Evolutionary conservation across 225 moss, liverwort and hornwort species (phyloP).

Genomic region (Polytrichum commune): DNA sequence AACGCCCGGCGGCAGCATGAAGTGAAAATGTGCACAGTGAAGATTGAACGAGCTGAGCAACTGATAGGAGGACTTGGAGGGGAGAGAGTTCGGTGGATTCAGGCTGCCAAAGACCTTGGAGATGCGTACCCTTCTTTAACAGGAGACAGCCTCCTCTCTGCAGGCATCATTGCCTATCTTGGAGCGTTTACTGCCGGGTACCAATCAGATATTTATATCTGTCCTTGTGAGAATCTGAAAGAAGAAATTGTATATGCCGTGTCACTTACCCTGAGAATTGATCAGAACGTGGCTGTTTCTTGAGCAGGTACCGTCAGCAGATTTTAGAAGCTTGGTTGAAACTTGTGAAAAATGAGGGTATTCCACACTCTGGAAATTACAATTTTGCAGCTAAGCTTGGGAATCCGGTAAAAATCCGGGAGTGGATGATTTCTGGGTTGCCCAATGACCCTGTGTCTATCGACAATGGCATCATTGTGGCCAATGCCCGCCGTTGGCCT

Average conservation of each 20-base stretch:
- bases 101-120: slow-evolving; percentile 69
- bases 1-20: slow-evolving; percentile 63
- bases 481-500: slow-evolving; percentile 91
- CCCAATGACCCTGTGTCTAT: slow-evolving; percentile 90
- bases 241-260: no score
- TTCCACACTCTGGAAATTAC: slow-evolving; percentile 68
- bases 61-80: slow-evolving; percentile 91
- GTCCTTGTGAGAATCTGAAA: no score
- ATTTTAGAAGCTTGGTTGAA: slow-evolving; percentile 74
- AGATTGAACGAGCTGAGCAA: slow-evolving; percentile 84
- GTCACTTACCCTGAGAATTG: no score
- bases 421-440: slow-evolving; percentile 92
- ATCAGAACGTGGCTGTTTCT: no score
- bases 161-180: slow-evolving; percentile 84
- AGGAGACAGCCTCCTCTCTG: slow-evolving; percentile 77
- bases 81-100: slow-evolving; percentile 72
- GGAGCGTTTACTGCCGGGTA: slow-evolving; percentile 86
- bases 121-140: slow-evolving; percentile 68
- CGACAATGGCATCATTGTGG: slow-evolving; percentile 81
- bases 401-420: slow-evolving; percentile 69
- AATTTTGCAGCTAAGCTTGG: slow-evolving; percentile 61
- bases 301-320: slow-evolving; percentile 63
- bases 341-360: slow-evolving; percentile 45
- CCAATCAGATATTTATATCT: background rate
- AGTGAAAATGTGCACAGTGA: slow-evolving; percentile 92